Evolutionary conservation across 2,329 filamentous ascomycete species (phyloP).

Genomic region (Fusarium poae): DNA sequence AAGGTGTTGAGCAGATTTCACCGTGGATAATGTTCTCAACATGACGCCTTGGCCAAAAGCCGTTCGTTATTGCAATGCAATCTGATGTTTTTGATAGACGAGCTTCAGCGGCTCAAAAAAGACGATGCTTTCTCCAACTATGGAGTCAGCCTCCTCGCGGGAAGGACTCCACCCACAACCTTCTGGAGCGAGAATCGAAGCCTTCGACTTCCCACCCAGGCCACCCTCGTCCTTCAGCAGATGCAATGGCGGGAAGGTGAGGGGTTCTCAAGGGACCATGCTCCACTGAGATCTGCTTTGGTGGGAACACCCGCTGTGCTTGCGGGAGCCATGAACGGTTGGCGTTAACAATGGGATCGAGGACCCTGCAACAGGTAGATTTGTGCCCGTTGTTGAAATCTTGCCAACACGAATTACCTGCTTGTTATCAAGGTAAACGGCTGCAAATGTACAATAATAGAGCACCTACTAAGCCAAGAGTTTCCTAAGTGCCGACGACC

Average conservation of each 20-base stretch:
- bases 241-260: slow-evolving; percentile 50
- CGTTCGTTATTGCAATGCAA: slow-evolving; percentile 10
- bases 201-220: slow-evolving; percentile 45
- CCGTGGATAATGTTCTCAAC: background rate
- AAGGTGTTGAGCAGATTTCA: slow-evolving; percentile 10
- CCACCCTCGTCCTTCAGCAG: slow-evolving; percentile 44
- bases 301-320: slow-evolving; percentile 47
- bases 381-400: slow-evolving; percentile 8
- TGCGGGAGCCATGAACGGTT: slow-evolving; percentile 49
- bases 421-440: slow-evolving; percentile 33
- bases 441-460: slow-evolving; percentile 2
- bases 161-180: slow-evolving; percentile 49
- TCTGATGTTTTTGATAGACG: slow-evolving; percentile 29
- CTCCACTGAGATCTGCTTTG: slow-evolving; percentile 49
- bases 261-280: slow-evolving; percentile 46
- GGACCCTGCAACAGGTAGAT: slow-evolving; percentile 37
- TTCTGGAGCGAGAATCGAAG: slow-evolving; percentile 51
- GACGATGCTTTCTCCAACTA: slow-evolving; percentile 47
- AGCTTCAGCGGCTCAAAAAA: slow-evolving; percentile 48
- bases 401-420: slow-evolving; percentile 22
- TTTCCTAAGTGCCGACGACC: slow-evolving; percentile 22
- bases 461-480: slow-evolving; percentile 4
- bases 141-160: slow-evolving; percentile 48
- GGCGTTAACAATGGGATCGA: slow-evolving; percentile 38
- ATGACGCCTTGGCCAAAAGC: background rate